phyloP scores from a whole-genome alignment of 2,329 filamentous ascomycete species.

The Fusarium sublunatum region DNA sequence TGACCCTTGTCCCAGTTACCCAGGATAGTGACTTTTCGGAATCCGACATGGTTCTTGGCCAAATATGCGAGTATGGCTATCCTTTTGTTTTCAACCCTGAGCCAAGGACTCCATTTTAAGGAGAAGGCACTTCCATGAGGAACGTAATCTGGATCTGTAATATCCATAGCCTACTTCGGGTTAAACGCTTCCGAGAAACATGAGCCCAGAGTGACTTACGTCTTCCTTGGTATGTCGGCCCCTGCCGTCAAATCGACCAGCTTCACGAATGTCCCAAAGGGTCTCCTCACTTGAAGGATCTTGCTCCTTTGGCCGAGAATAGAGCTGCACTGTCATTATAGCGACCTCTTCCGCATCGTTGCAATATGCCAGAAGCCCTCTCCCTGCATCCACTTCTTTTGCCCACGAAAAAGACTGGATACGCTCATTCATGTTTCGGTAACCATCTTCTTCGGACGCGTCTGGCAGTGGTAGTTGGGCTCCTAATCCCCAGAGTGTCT shows the following conservation, averaged over 20 bases:
- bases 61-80: conserved; percentile 63
- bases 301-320: conserved; percentile 37
- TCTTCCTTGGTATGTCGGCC: conserved; percentile 58
- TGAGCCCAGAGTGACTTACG: conserved; percentile 20
- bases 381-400: conserved; percentile 54
- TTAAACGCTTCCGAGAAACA: conserved; percentile 15
- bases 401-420: conserved; percentile 67
- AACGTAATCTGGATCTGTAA: conserved; percentile 60
- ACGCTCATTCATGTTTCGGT: conserved; percentile 56
- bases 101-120: conserved; percentile 67
- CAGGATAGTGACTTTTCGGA: conserved; percentile 60
- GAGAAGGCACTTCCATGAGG: conserved; percentile 62
- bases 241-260: conserved; percentile 59
- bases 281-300: conserved; percentile 44
- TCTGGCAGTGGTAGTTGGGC: conserved; percentile 62
- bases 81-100: conserved; percentile 48
- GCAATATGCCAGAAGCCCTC: conserved; percentile 62
- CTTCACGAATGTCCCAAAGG: conserved; percentile 63
- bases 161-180: conserved; percentile 44
- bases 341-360: conserved; percentile 63
- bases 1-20: conserved; percentile 51
- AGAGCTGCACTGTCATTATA: conserved; percentile 61
- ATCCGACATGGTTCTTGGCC: conserved; percentile 64
- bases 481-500: conserved; percentile 67
- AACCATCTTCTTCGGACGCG: conserved; percentile 47